A percentile compares a stretch with the other conserved stretches of the same genome.
These are phyloP conservation scores for Talaromyces proteolyticus DNA, from an alignment of 495 filamentous ascomycete species.

Conservation along the genomic window DNA sequence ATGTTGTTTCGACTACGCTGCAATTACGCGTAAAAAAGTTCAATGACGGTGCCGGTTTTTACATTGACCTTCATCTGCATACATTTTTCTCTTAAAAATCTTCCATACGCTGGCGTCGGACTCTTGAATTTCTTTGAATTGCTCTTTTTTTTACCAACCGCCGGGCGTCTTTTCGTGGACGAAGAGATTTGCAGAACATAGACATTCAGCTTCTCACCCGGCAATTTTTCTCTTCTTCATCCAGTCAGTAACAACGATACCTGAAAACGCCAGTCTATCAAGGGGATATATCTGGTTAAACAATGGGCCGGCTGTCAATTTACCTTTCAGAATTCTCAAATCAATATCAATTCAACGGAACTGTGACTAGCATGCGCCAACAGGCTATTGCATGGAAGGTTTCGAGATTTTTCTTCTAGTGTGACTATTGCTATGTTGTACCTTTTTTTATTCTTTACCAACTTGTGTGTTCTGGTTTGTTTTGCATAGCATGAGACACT, in stretches of 20 bases:
- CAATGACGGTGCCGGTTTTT: slow-evolving; percentile 10
- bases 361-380: neutral
- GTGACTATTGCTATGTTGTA: slow-evolving; percentile 6
- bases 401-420: neutral
- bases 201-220: neutral
- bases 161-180: neutral
- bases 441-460: slow-evolving; percentile 9
- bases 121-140: neutral
- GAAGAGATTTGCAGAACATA: neutral
- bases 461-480: slow-evolving; percentile 6
- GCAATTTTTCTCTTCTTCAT: neutral
- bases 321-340: neutral
- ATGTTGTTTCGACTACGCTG: slow-evolving; percentile 5
- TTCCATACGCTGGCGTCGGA: neutral
- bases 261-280: too few relatives aligned
- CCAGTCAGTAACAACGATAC: too few relatives aligned
- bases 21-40: slow-evolving; percentile 5
- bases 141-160: neutral
- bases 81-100: neutral
- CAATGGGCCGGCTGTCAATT: neutral
- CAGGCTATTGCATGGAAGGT: neutral
- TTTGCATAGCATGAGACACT: slow-evolving; percentile 7
- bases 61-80: neutral
- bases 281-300: too few relatives aligned
- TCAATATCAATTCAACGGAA: neutral